Base-by-base conservation (phyloP, 1,284 basidiomycete genomes). In the Melanopsichium pennsylvanicum region DNA sequence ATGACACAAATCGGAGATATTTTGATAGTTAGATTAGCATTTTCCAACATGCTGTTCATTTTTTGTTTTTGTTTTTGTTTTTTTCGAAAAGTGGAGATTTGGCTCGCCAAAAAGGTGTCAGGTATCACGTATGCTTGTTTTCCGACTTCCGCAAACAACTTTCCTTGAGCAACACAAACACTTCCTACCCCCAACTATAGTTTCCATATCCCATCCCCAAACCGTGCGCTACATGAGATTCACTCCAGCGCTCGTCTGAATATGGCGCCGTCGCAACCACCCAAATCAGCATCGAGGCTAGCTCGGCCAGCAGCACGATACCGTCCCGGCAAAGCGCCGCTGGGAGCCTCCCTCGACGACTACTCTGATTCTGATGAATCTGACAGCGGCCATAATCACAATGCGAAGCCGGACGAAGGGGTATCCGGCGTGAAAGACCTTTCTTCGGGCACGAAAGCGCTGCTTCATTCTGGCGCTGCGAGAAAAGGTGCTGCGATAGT, bases 291-390 rank as follows among this genome's bases (percentile, higher is more conserved):
- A 7, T 35, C 38, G 2, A 42, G 58, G 16, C 64, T 80, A 10
- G 21, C 70, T 2, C 50, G 78, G 8, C 69, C 79, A 9, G 79
- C 61, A 2, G 66, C 75, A 5, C 59, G 79, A 19, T 81, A 81
- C 37, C 66, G 79, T 21, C 75, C 78, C 0, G 79, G 79, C 32
- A 76, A 79, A 57, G 75, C 72, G 15, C 79, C 78, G 11, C 27
- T 56, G 10, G 49, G 54, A 19, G 51, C 60, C n/a, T 40, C 50
- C 29, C 31, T 39, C 18, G 55, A 58, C 40, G 59, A 62, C 52
- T 43, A 33, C 34, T 51, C 54, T n/a, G 50, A 63, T 46, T 55
- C 70, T 18, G 71, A 71, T 46, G 37, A 57, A 5, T 56, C 57
- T 2, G 50, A 43, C 19, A 45, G 43, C n/a, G 48, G 11, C 6